Evolutionary conservation across 2,329 filamentous ascomycete genomes (phyloP).

Genomic region (Colletotrichum zoysiae): DNA sequence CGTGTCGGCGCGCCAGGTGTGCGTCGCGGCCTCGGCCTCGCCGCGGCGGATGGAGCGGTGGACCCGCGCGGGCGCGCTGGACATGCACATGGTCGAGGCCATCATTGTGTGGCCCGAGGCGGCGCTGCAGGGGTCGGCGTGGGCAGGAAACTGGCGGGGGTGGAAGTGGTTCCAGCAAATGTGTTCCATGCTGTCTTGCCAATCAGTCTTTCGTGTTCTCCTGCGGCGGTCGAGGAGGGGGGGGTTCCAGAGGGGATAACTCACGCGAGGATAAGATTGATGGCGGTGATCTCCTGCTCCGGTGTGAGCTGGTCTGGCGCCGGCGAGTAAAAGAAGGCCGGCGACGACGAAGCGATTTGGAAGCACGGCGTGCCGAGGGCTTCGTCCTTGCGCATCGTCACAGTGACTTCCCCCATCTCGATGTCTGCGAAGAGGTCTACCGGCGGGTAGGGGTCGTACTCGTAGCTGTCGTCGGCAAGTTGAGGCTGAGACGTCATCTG

Average conservation of each 20-base stretch:
- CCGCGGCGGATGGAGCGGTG: slow-evolving; percentile 44
- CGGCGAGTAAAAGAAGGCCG: slow-evolving; percentile 41
- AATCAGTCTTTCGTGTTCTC: slow-evolving; percentile 9
- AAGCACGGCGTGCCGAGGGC: slow-evolving; percentile 58
- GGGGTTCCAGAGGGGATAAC: slow-evolving; percentile 41
- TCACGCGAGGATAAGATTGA: slow-evolving; percentile 68
- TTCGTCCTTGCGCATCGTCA: slow-evolving; percentile 58
- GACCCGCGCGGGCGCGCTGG: slow-evolving; percentile 52
- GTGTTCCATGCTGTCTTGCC: slow-evolving; percentile 60
- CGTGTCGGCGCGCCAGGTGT: slow-evolving; percentile 49
- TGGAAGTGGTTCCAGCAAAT: slow-evolving; percentile 65
- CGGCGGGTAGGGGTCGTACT: slow-evolving; percentile 35
- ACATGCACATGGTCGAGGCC: slow-evolving; percentile 58
- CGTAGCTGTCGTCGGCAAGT: neutral
- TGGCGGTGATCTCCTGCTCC: slow-evolving; percentile 58
- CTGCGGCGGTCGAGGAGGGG: accelerated
- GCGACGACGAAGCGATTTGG: slow-evolving; percentile 52
- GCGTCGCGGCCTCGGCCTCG: slow-evolving; percentile 16
- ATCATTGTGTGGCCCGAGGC: slow-evolving; percentile 59
- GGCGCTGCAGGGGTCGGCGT: slow-evolving; percentile 48
- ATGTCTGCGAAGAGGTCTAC: slow-evolving; percentile 51
- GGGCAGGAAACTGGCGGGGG: slow-evolving; percentile 54
- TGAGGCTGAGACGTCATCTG: slow-evolving; percentile 14
- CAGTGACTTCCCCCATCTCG: slow-evolving; percentile 54
- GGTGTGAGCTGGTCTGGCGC: slow-evolving; percentile 48